Conservation (phyloP, 305 asterid genomes). For the Striga hermonthica region DNA sequence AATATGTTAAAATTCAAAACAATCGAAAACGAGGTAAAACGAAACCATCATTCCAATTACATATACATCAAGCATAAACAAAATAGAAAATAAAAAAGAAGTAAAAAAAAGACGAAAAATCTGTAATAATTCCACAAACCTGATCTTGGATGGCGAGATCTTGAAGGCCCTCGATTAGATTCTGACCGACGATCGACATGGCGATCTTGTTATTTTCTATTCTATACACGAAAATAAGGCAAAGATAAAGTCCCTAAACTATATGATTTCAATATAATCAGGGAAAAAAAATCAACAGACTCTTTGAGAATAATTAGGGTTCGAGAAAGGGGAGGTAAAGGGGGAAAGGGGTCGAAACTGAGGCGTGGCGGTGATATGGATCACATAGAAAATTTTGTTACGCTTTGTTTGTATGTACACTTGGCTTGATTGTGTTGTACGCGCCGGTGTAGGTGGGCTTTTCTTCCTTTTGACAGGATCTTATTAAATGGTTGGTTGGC, state of each 20-base stretch:
- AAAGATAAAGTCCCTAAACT: slow-evolving; percentile 1
- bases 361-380: slow-evolving; percentile 32
- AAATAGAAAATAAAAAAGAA: background rate
- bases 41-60: slow-evolving; percentile 1
- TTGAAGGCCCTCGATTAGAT: slow-evolving; percentile 34
- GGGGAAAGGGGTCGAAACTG: slow-evolving; percentile 9
- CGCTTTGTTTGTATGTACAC: slow-evolving; percentile 14
- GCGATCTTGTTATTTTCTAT: slow-evolving; percentile 19
- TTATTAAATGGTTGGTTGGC: background rate
- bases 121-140: no score
- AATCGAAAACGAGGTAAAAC: background rate
- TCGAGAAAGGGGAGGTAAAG: slow-evolving; percentile 28
- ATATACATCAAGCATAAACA: slow-evolving; percentile 2
- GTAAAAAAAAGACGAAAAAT: background rate
- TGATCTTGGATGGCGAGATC: slow-evolving; percentile 44
- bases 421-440: background rate
- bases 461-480: background rate
- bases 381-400: slow-evolving; percentile 16
- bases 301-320: slow-evolving; percentile 42
- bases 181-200: slow-evolving; percentile 38
- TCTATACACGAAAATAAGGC: slow-evolving; percentile 7
- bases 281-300: background rate
- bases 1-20: background rate
- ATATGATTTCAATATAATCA: slow-evolving; percentile 12
- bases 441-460: background rate